Conservation (phyloP, 495 filamentous ascomycete genomes). For the Daldinia loculata region DNA sequence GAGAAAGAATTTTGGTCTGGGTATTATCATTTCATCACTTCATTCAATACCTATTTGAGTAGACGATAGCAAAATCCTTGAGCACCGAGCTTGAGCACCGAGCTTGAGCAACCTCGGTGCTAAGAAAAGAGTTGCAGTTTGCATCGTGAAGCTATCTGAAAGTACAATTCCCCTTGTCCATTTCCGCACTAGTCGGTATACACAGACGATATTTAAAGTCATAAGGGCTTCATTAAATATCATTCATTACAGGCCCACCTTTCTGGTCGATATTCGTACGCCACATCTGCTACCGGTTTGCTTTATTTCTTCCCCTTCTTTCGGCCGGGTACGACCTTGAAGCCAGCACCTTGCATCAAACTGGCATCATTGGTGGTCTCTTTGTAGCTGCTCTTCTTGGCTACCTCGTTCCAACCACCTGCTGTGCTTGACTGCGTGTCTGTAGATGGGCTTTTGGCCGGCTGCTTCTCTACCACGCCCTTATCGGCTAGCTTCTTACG, state of each 20-base stretch:
- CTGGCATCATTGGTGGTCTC: conserved; percentile 59
- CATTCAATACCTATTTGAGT: not conserved
- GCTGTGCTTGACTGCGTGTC: conserved; percentile 57
- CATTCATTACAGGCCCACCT: not conserved
- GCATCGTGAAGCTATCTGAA: not conserved
- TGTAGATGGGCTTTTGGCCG: conserved; percentile 57
- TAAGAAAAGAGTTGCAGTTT: not conserved
- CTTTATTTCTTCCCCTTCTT: conserved; percentile 86
- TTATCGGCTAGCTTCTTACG: conserved; percentile 91
- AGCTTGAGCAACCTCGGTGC: not conserved
- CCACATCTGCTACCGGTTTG: not conserved
- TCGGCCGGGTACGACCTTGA: conserved; percentile 89
- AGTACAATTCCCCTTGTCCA: not conserved
- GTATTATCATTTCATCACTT: not conserved
- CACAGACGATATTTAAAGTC: not conserved
- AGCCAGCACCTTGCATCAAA: conserved; percentile 66
- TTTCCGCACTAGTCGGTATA: not conserved
- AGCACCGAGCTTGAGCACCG: not conserved
- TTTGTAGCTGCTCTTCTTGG: conserved; percentile 77
- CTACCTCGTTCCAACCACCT: conserved; percentile 96
- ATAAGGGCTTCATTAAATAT: not conserved
- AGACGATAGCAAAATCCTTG: not conserved
- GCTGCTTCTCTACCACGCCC: conserved; percentile 74
- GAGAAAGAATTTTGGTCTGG: not conserved
- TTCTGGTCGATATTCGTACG: not conserved